Evolutionary conservation across 1,284 basidiomycete species (phyloP).

Genomic region (Flammula alnicola): DNA sequence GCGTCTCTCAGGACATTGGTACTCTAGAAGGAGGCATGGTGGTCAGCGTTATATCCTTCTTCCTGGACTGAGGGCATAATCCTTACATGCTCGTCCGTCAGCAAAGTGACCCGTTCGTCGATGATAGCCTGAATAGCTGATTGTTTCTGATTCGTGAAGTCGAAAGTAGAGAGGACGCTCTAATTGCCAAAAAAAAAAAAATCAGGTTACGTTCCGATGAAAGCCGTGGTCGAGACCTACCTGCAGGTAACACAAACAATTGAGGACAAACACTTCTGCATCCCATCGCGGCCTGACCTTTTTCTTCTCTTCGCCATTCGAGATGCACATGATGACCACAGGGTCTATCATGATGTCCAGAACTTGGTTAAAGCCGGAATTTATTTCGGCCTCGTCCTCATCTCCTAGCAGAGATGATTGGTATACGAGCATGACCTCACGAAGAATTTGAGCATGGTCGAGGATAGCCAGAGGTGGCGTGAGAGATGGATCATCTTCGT

Average conservation of each 20-base stretch:
- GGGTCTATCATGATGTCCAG: constrained; percentile 86
- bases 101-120: constrained; percentile 61
- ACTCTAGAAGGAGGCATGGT: constrained; percentile 52
- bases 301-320: constrained; percentile 71
- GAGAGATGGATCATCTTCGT: constrained; percentile 76
- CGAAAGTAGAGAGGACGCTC: constrained; percentile 74
- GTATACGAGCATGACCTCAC: constrained; percentile 89
- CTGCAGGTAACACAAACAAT: constrained; percentile 82
- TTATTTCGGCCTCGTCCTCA: constrained; percentile 52
- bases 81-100: constrained; percentile 85
- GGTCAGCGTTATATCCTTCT: not conserved
- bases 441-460: constrained; percentile 81
- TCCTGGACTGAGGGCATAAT: constrained; percentile 2
- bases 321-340: constrained; percentile 75
- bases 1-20: constrained; percentile 73
- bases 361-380: constrained; percentile 68
- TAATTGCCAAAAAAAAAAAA: constrained; percentile 33
- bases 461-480: constrained; percentile 80
- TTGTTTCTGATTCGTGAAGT: constrained; percentile 73
- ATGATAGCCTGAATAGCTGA: constrained; percentile 64
- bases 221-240: constrained; percentile 42
- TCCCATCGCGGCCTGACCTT: constrained; percentile 71
- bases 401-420: constrained; percentile 77
- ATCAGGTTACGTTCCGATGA: constrained; percentile 2
- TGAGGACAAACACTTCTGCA: constrained; percentile 79